Evolutionary conservation across 2,329 filamentous ascomycete species (phyloP).

Genomic region (Fusarium vanettenii): DNA sequence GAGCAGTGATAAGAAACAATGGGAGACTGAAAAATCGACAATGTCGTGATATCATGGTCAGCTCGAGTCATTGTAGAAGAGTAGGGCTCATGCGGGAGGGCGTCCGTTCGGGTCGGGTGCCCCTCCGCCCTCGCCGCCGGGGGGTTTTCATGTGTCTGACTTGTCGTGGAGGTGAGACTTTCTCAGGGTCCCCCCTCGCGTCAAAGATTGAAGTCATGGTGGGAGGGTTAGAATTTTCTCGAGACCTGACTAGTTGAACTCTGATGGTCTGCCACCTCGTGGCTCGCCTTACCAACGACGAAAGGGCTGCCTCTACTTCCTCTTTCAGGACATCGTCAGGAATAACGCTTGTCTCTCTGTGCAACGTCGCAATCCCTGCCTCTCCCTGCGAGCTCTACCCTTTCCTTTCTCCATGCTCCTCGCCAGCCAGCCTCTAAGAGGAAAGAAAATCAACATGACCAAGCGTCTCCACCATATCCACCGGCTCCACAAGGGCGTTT

Average conservation of each 20-base stretch:
- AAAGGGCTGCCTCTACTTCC: conserved; percentile 6
- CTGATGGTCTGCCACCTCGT: conserved; percentile 25
- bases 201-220: not conserved
- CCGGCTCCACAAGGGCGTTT: conserved; percentile 28
- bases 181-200: conserved; percentile 21
- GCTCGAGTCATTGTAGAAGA: conserved; percentile 10
- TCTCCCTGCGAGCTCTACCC: conserved; percentile 1
- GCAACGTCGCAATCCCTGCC: conserved; percentile 21
- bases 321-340: not conserved
- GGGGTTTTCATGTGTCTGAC: conserved; percentile 1
- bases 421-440: conserved; percentile 37
- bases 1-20: not conserved
- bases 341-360: not conserved
- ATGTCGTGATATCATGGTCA: conserved; percentile 7
- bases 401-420: not conserved
- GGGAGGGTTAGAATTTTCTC: conserved; percentile 17
- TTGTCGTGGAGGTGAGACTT: not conserved
- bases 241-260: conserved; percentile 25
- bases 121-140: not conserved
- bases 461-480: conserved; percentile 35
- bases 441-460: conserved; percentile 38
- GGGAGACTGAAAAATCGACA: not conserved
- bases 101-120: conserved; percentile 4
- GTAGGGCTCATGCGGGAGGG: not conserved
- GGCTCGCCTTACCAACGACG: not conserved